Conservation (phyloP, 1,284 basidiomycete species). For the Ganoderma multipileum region DNA sequence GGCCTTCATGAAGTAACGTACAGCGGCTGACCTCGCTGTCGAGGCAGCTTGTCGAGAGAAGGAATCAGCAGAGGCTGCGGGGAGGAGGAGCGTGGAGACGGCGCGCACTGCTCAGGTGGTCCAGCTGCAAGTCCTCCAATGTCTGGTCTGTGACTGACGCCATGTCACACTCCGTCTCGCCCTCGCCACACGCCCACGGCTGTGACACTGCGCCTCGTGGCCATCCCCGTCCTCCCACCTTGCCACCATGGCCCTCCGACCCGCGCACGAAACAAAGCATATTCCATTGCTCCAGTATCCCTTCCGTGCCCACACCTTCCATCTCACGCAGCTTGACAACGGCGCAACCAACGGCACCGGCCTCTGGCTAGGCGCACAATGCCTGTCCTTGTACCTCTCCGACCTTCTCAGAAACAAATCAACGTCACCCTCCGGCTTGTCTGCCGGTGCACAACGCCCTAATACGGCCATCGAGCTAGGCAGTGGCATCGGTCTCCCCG, state of each 20-base stretch:
- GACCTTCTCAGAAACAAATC: slow-evolving; percentile 37
- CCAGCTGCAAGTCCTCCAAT: slow-evolving; percentile 11
- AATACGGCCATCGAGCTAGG: slow-evolving; percentile 77
- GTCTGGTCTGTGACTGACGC: slow-evolving; percentile 12
- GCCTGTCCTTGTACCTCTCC: slow-evolving; percentile 71
- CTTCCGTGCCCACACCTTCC: slow-evolving; percentile 50
- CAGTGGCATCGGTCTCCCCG: slow-evolving; percentile 81
- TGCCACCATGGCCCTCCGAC: slow-evolving; percentile 37
- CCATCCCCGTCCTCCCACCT: slow-evolving; percentile 10
- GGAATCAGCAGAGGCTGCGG: slow-evolving; percentile 24
- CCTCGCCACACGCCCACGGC: slow-evolving; percentile 5
- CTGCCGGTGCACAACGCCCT: slow-evolving; percentile 40
- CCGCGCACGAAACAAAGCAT: slow-evolving; percentile 77
- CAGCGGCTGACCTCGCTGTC: slow-evolving; percentile 23
- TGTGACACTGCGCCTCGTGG: slow-evolving; percentile 26
- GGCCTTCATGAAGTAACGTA: slow-evolving; percentile 67
- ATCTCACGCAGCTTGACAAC: slow-evolving; percentile 62
- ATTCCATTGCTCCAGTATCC: slow-evolving; percentile 56
- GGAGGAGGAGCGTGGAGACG: slow-evolving; percentile 36
- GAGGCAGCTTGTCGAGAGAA: slow-evolving; percentile 28
- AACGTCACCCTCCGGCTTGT: slow-evolving; percentile 24
- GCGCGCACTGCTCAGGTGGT: slow-evolving; percentile 26
- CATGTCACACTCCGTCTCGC: slow-evolving; percentile 13
- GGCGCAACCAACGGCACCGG: slow-evolving; percentile 82
- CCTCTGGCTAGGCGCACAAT: slow-evolving; percentile 86